phyloP scores from a whole-genome alignment of 169 alveolate genomes.

The Eimeria zaria region DNA sequence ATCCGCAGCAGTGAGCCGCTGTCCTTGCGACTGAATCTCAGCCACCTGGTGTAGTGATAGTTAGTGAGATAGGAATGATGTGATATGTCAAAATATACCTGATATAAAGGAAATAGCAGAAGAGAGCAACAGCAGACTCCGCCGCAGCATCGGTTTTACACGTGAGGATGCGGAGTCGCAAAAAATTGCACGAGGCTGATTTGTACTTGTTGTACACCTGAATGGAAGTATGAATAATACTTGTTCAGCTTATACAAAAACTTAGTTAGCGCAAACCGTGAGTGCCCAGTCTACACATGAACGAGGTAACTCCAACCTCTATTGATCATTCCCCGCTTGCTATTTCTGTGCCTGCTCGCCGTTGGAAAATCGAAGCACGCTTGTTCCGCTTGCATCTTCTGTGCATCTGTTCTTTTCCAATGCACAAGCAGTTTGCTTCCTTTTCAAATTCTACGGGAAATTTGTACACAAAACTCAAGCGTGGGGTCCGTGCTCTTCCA shows the following conservation, averaged over 20 bases:
- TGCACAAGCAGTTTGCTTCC: not conserved
- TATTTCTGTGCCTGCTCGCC: not conserved
- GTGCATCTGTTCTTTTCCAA: not conserved
- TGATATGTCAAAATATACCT: not conserved
- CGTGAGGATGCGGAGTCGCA: not conserved
- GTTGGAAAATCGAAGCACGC: slow-evolving; percentile 39
- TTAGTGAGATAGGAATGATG: not conserved
- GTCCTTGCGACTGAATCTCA: slow-evolving; percentile 8
- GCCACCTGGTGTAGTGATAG: not conserved
- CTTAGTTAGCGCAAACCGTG: not conserved
- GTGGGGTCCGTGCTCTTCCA: not conserved
- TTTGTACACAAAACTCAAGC: not conserved
- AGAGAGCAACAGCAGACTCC: not conserved
- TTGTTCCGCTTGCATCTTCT: not conserved
- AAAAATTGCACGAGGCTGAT: not conserved
- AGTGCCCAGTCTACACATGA: not conserved
- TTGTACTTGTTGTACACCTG: not conserved
- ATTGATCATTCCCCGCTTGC: not conserved
- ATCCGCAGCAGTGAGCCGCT: slow-evolving; percentile 37
- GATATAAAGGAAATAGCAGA: not conserved
- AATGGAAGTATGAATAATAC: not conserved
- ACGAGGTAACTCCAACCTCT: not conserved
- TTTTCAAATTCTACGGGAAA: not conserved
- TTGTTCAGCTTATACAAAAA: not conserved
- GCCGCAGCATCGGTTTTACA: not conserved